A percentile compares a stretch with the other conserved stretches of the same genome.
These are phyloP conservation scores for Desmodesmus armatus DNA, from an alignment of 139 green algal species.

Conservation along the genomic window DNA sequence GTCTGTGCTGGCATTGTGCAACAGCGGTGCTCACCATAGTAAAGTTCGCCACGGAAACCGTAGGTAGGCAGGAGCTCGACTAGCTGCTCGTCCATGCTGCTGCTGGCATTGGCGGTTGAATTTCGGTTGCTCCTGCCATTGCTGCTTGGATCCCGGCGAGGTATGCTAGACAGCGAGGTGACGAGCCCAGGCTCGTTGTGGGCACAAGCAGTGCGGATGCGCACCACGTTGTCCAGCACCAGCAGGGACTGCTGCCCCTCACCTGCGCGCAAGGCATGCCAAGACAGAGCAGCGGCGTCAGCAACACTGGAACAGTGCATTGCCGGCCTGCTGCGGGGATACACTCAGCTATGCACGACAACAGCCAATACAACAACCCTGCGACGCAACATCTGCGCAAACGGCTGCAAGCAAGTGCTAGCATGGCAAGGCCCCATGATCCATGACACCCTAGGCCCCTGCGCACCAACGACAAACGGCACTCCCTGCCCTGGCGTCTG, in stretches of 20 bases:
- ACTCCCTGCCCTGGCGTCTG: conserved; percentile 22
- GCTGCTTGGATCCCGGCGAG: neutral
- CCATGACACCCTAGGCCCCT: neutral
- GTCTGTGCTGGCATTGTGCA: neutral
- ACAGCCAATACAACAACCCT: neutral
- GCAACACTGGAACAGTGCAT: neutral
- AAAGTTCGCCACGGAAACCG: neutral
- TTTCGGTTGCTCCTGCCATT: too few relatives aligned
- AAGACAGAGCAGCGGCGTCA: neutral
- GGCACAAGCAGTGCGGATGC: conserved; percentile 4
- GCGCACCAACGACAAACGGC: conserved; percentile 35
- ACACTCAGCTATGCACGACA: neutral
- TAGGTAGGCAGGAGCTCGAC: neutral
- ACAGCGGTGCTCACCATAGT: neutral
- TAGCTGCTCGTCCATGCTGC: neutral
- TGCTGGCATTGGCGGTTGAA: too few relatives aligned
- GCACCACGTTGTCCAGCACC: conserved; percentile 1
- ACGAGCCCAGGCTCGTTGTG: neutral
- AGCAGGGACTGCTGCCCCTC: neutral
- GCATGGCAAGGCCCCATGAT: neutral
- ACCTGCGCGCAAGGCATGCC: neutral
- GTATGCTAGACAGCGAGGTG: neutral
- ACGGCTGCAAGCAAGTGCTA: neutral
- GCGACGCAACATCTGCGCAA: neutral
- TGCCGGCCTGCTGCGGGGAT: neutral